These are phyloP conservation scores for Fusarium sp. DNA, from an alignment of 2,329 filamentous ascomycete species.

Conservation along the genomic window DNA sequence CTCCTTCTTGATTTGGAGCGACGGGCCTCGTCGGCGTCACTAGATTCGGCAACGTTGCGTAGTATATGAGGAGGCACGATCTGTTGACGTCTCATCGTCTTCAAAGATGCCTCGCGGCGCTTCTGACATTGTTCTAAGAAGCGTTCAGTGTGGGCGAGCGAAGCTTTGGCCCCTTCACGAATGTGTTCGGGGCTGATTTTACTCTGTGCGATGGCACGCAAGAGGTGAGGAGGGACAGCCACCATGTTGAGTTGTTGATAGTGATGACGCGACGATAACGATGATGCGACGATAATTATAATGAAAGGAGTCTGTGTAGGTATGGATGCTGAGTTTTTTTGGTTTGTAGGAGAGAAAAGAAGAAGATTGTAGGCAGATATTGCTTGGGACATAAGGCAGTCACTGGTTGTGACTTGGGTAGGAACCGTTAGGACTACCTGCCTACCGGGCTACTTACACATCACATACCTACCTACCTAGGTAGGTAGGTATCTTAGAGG, in stretches of 20 bases:
- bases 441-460: too few relatives aligned
- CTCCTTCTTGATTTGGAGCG: constrained; percentile 53
- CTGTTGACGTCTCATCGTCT: constrained; percentile 36
- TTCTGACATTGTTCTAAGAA: constrained; percentile 49
- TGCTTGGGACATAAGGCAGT: too few relatives aligned
- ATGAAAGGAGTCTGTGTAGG: too few relatives aligned
- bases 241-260: constrained; percentile 2
- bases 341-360: too few relatives aligned
- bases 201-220: constrained; percentile 56
- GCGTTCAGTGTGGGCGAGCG: constrained; percentile 50
- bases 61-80: constrained; percentile 57
- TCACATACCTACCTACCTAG: too few relatives aligned
- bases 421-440: too few relatives aligned
- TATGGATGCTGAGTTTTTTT: too few relatives aligned
- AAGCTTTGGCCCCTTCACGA: constrained; percentile 51
- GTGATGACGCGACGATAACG: neutral
- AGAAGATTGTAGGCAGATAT: too few relatives aligned
- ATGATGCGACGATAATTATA: neutral
- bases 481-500: too few relatives aligned
- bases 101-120: constrained; percentile 48
- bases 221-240: constrained; percentile 58
- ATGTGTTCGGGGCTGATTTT: constrained; percentile 51
- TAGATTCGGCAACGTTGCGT: constrained; percentile 52
- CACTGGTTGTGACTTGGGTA: too few relatives aligned
- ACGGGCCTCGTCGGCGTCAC: constrained; percentile 53